Percentiles rank a stretch among this genome's conserved stretches.
Conservation (phyloP, 345 rosid genomes). For the Clausena lansium region DNA sequence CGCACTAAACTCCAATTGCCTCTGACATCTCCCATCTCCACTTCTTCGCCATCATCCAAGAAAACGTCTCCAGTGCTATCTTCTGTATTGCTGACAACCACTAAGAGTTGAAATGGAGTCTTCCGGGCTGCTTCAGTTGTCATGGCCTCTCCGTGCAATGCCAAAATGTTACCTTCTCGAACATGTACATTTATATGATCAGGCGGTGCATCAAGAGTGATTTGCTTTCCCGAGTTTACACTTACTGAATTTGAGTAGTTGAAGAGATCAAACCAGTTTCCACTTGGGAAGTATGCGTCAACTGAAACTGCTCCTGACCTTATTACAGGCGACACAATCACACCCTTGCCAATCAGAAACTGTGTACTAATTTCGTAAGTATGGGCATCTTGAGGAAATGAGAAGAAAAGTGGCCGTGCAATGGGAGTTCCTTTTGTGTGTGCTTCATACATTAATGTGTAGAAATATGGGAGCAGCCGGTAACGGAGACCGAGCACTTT, state of each 20-base stretch:
- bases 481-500: neutral
- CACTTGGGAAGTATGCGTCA: neutral
- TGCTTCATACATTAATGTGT: constrained; percentile 15
- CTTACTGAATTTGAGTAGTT: neutral
- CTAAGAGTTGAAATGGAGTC: neutral
- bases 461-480: neutral
- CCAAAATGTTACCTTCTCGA: neutral
- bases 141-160: neutral
- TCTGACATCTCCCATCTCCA: neutral
- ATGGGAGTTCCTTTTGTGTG: constrained; percentile 17
- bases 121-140: neutral
- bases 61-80: neutral
- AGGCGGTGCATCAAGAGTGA: neutral
- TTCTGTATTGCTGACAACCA: neutral
- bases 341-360: neutral
- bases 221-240: neutral
- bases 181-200: constrained; percentile 5
- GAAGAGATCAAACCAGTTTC: constrained; percentile 7
- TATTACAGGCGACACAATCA: neutral
- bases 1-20: neutral
- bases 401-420: constrained; percentile 22
- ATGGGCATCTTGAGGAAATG: neutral
- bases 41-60: neutral
- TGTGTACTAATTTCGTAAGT: neutral
- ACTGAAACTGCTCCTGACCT: neutral